Evolutionary conservation across 1,139 yeast genomes (phyloP).

Genomic region (Schwanniomyces etchellsii): DNA sequence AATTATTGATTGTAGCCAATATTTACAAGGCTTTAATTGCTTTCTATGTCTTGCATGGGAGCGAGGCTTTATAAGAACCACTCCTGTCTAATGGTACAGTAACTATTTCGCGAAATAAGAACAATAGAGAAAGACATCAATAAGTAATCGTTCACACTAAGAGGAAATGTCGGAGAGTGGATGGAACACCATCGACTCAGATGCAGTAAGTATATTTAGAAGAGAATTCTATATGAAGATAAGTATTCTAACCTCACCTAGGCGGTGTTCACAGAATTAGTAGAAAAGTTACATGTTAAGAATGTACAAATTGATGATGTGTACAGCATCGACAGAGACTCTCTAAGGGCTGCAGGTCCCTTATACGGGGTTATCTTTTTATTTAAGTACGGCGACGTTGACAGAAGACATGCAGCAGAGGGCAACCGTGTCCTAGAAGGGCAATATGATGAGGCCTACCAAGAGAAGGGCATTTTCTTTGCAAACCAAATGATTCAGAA

Average conservation of each 20-base stretch:
- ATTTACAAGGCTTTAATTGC: background rate
- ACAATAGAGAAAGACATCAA: too few relatives aligned
- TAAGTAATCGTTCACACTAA: background rate
- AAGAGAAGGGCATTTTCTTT: slow-evolving; percentile 42
- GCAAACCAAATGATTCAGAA: slow-evolving; percentile 65
- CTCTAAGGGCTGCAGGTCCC: slow-evolving; percentile 36
- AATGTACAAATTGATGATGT: slow-evolving; percentile 59
- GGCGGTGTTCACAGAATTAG: slow-evolving; percentile 68
- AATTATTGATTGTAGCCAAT: background rate
- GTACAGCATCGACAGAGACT: slow-evolving; percentile 46
- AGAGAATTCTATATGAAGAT: background rate
- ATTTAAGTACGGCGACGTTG: slow-evolving; percentile 52
- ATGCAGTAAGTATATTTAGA: slow-evolving; percentile 42
- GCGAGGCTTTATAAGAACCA: too few relatives aligned
- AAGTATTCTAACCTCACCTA: slow-evolving; percentile 8
- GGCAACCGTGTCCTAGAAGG: slow-evolving; percentile 39
- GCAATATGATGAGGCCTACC: slow-evolving; percentile 34
- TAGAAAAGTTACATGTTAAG: slow-evolving; percentile 52
- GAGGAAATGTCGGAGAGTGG: slow-evolving; percentile 19
- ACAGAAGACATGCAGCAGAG: slow-evolving; percentile 21
- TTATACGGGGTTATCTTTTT: slow-evolving; percentile 59
- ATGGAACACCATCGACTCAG: slow-evolving; percentile 72
- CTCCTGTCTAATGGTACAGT: too few relatives aligned
- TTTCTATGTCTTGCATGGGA: too few relatives aligned
- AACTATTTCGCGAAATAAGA: too few relatives aligned